phyloP scores from a whole-genome alignment of 768 basidiomycete genomes.

The Lactifluus piperatus region DNA sequence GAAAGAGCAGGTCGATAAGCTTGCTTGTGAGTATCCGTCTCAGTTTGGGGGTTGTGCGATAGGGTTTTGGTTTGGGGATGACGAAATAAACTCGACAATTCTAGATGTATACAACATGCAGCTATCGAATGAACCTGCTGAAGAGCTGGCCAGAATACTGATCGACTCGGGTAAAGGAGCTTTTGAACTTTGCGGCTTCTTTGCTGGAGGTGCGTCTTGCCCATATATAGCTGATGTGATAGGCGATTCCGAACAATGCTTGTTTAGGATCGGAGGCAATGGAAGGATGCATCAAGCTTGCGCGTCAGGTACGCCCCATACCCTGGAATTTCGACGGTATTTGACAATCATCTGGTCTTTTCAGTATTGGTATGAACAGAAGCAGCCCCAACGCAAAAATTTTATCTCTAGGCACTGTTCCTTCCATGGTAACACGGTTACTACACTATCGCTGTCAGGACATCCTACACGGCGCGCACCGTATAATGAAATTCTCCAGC shows the following conservation, averaged over 20 bases:
- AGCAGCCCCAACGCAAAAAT: slow-evolving; percentile 61
- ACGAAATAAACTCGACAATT: not conserved
- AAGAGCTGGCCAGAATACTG: slow-evolving; percentile 61
- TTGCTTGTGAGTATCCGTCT: slow-evolving; percentile 50
- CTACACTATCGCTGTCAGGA: slow-evolving; percentile 56
- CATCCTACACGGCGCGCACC: slow-evolving; percentile 62
- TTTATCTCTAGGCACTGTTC: slow-evolving; percentile 74
- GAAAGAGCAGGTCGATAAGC: slow-evolving; percentile 70
- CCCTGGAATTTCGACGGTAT: not conserved
- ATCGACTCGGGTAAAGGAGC: slow-evolving; percentile 62
- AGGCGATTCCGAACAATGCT: not conserved
- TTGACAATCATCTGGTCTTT: not conserved
- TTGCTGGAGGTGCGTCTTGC: slow-evolving; percentile 54
- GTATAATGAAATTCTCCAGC: slow-evolving; percentile 57
- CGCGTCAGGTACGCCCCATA: slow-evolving; percentile 49
- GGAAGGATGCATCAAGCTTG: slow-evolving; percentile 79
- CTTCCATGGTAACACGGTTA: slow-evolving; percentile 80
- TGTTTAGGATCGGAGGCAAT: slow-evolving; percentile 75
- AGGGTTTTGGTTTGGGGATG: not conserved
- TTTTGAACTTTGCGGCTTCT: slow-evolving; percentile 62
- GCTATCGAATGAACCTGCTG: slow-evolving; percentile 71
- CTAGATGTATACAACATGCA: slow-evolving; percentile 86
- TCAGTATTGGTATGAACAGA: slow-evolving; percentile 63
- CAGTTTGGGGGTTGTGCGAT: not conserved
- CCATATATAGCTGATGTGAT: not conserved